Evolutionary conservation across 2,329 filamentous ascomycete genomes (phyloP).

Genomic region (Talaromyces marneffei): DNA sequence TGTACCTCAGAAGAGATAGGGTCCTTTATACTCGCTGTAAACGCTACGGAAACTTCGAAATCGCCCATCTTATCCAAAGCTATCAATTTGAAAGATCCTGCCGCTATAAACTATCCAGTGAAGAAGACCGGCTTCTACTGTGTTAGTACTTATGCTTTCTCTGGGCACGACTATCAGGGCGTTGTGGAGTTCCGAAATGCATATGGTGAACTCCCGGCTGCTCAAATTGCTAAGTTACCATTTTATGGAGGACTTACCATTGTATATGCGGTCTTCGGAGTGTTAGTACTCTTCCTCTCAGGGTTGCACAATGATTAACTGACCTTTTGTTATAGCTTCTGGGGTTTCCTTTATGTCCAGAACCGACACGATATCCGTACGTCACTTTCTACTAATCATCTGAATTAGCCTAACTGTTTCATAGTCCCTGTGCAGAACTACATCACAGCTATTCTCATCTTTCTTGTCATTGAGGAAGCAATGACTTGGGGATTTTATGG

Average conservation of each 20-base stretch:
- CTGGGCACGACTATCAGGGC: slow-evolving; percentile 64
- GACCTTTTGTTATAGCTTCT: slow-evolving; percentile 54
- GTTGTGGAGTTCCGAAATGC: slow-evolving; percentile 91
- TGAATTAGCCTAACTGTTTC: slow-evolving; percentile 1
- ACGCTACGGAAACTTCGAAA: slow-evolving; percentile 65
- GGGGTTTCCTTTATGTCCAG: slow-evolving; percentile 93
- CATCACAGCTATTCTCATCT: slow-evolving; percentile 92
- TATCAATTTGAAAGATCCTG: slow-evolving; percentile 70
- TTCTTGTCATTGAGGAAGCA: slow-evolving; percentile 90
- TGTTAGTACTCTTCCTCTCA: slow-evolving; percentile 42
- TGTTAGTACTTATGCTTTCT: slow-evolving; percentile 70
- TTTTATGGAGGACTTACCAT: slow-evolving; percentile 96
- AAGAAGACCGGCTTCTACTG: slow-evolving; percentile 95
- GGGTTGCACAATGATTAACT: slow-evolving; percentile 14
- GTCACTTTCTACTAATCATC: background rate
- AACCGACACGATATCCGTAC: slow-evolving; percentile 82
- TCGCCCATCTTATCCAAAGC: slow-evolving; percentile 73
- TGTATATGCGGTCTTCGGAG: slow-evolving; percentile 78
- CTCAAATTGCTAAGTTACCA: slow-evolving; percentile 92
- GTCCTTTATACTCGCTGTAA: slow-evolving; percentile 72
- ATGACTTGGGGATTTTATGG: slow-evolving; percentile 98
- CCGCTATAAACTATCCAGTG: slow-evolving; percentile 71
- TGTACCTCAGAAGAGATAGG: slow-evolving; percentile 76
- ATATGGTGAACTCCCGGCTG: slow-evolving; percentile 89
- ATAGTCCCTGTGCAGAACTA: slow-evolving; percentile 94